These are phyloP conservation scores for Macrolepiota dolichaula DNA, from an alignment of 768 basidiomycete genomes.

Conservation along the genomic window DNA sequence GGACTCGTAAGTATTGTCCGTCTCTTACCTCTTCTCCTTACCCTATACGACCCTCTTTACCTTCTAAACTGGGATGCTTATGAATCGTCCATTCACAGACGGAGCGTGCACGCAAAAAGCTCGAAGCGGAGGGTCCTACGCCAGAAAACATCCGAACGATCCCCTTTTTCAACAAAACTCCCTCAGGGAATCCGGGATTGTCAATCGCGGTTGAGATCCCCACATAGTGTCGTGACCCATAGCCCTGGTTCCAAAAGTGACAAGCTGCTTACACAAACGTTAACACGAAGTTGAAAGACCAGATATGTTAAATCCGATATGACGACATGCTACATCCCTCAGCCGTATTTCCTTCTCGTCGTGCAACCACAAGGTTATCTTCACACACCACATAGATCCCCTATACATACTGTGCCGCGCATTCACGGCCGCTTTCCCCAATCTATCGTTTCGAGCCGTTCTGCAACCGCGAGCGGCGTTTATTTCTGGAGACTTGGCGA, in stretches of 20 bases:
- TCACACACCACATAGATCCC: neutral
- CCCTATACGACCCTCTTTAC: conserved; percentile 3
- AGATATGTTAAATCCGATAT: neutral
- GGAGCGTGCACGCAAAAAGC: conserved; percentile 61
- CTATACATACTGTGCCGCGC: neutral
- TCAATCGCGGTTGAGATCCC: conserved; percentile 37
- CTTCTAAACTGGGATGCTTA: conserved; percentile 12
- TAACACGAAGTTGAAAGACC: neutral
- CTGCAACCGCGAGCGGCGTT: neutral
- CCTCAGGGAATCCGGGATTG: conserved; percentile 33
- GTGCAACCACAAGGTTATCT: neutral
- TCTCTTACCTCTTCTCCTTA: conserved; percentile 5
- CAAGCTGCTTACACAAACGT: neutral
- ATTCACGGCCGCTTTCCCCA: neutral
- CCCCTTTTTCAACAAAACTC: conserved; percentile 55
- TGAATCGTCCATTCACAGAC: conserved; percentile 38
- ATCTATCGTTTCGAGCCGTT: neutral
- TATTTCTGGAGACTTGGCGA: neutral
- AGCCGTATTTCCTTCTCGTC: neutral
- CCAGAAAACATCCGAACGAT: conserved; percentile 76
- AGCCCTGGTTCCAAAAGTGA: neutral
- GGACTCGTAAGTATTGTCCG: conserved; percentile 46
- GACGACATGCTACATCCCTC: neutral
- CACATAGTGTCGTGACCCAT: conserved; percentile 22
- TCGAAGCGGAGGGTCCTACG: conserved; percentile 54